phyloP scores from a whole-genome alignment of 345 rosid species.

The Brassica juncea region DNA sequence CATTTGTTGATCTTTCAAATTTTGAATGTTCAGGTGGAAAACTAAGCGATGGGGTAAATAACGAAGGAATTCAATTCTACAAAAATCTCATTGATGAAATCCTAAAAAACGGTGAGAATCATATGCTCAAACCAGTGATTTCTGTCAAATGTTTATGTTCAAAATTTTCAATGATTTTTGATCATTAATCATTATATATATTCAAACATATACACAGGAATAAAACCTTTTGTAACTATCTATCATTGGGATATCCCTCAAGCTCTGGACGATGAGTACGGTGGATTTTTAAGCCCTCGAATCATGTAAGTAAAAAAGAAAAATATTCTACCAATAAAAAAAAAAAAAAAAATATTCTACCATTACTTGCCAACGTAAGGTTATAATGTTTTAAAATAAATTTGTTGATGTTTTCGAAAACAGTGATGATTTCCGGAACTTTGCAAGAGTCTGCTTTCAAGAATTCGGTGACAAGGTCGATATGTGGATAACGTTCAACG shows the following conservation, averaged over 20 bases:
- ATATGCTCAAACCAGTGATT: neutral
- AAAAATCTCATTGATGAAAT: constrained; percentile 52
- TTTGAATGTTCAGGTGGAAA: constrained; percentile 40
- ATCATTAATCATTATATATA: neutral
- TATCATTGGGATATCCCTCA: constrained; percentile 59
- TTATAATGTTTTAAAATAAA: no score
- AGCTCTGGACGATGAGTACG: constrained; percentile 44
- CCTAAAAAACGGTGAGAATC: constrained; percentile 35
- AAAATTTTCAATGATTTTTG: neutral
- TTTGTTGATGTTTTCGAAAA: neutral
- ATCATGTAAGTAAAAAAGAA: constrained; percentile 38
- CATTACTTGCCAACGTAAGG: neutral
- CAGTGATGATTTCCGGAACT: constrained; percentile 35
- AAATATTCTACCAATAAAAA: neutral
- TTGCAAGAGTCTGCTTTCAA: constrained; percentile 40
- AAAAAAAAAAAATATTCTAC: neutral
- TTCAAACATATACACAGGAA: constrained; percentile 26
- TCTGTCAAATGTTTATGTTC: neutral
- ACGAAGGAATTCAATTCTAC: constrained; percentile 47
- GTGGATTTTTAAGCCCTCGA: constrained; percentile 45
- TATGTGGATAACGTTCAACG: constrained; percentile 52
- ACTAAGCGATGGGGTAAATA: constrained; percentile 43
- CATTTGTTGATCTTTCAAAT: neutral
- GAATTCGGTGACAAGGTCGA: constrained; percentile 50
- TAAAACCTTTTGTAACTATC: constrained; percentile 46